Evolutionary conservation across 2,329 filamentous ascomycete genomes (phyloP).

Genomic region (Emmonsiellopsis sp.): DNA sequence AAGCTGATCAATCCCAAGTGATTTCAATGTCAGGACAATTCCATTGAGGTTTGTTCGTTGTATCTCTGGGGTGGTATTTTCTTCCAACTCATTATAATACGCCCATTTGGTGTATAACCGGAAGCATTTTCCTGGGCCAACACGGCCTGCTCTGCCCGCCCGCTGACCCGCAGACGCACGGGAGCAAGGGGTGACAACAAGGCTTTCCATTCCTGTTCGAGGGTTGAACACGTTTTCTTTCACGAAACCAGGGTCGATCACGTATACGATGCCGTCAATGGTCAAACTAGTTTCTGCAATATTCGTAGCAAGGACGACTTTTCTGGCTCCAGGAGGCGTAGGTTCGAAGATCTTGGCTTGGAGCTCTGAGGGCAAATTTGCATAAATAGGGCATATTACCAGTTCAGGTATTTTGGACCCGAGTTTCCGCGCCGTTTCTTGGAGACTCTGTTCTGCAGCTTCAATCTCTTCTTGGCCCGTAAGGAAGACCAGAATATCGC

Average conservation of each 20-base stretch:
- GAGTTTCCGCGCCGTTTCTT: conserved; percentile 77
- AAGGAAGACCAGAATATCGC: conserved; percentile 89
- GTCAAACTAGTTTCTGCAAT: conserved; percentile 95
- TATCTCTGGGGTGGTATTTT: conserved; percentile 86
- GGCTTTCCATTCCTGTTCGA: conserved; percentile 80
- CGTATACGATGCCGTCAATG: conserved; percentile 91
- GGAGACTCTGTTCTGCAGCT: conserved; percentile 69
- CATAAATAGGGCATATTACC: conserved; percentile 87
- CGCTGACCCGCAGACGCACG: conserved; percentile 88
- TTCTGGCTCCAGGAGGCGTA: conserved; percentile 72
- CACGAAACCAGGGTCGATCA: conserved; percentile 89
- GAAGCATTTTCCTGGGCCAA: conserved; percentile 87
- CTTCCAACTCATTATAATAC: conserved; percentile 89
- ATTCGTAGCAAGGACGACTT: conserved; percentile 90
- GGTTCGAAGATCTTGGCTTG: conserved; percentile 94
- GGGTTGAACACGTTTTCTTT: conserved; percentile 95
- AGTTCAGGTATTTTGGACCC: conserved; percentile 77
- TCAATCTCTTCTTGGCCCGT: conserved; percentile 97
- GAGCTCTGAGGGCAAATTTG: conserved; percentile 80
- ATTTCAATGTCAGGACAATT: conserved; percentile 78
- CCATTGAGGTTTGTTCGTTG: conserved; percentile 79
- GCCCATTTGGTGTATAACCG: conserved; percentile 87
- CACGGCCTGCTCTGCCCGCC: conserved; percentile 84
- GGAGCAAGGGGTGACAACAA: conserved; percentile 85
- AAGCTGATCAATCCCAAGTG: conserved; percentile 82